Evolutionary conservation across 306 rosid species (phyloP), one percentile per base, ranked within the genome.

Genomic region (Hippophae tibetana): DNA sequence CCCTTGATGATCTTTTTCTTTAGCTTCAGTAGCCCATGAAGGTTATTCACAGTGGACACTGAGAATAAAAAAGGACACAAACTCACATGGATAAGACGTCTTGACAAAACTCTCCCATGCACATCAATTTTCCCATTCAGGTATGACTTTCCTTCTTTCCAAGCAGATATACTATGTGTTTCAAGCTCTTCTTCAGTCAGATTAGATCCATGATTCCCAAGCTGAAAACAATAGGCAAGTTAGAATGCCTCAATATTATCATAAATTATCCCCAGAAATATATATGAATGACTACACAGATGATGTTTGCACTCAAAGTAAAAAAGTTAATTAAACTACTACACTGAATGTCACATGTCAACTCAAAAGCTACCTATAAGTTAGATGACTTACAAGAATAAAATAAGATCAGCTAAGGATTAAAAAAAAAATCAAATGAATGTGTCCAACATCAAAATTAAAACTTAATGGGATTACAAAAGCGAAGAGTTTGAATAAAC

Each of bases 171-270:
- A 13, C 95, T 83, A 75, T 92, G 99, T 44, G 99, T 88, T 81
- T 93, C 99, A 69, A 93, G 99, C 79, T 93, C 99, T 74, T 93
- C 97, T 69, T 93, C 95, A 7, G 99, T 87, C 66, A 93, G 82
- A 78, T 86, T 93, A 62, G 99, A 88, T 42, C 97, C 97, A 56
- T 78, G 90, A 80, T 79, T 93, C 80, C 96, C 96, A 49, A 93
- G 89, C 99, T 93, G 81, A 61, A 69, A 62, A 70, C 69, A 63
- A 50, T 58, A 63, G 57, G 49, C 54, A 40, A 45, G 67, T 69
- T 57, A 74, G 65, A 62, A 69, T 62, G 66, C 42, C 67, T 58
- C 60, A 56, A 62, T 53, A 66, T 40, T 61, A 65, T 40, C 59
- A 56, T 18, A 64, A 45, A 41, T 41, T 51, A 54, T 47, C 26